Conservation (phyloP, 768 basidiomycete species). For the Paxillus rubicundulus region DNA sequence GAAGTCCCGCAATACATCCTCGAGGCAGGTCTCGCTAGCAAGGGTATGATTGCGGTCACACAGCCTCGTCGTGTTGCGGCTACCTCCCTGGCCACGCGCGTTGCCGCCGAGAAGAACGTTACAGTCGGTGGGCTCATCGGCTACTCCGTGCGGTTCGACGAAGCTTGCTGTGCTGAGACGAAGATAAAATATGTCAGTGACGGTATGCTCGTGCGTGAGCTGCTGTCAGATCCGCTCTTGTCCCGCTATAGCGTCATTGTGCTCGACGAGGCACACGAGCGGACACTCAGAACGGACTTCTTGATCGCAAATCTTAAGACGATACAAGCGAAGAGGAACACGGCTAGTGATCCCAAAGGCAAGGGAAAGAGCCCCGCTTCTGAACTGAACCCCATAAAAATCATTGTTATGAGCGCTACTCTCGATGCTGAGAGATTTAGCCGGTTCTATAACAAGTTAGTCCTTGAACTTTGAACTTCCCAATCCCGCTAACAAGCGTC, state of each 20-base stretch:
- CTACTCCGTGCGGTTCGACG: slow-evolving; percentile 96
- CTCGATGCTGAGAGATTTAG: slow-evolving; percentile 95
- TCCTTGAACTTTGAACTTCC: slow-evolving; percentile 5
- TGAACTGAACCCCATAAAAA: slow-evolving; percentile 68
- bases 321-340: slow-evolving; percentile 69
- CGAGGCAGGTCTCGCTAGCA: slow-evolving; percentile 70
- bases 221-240: slow-evolving; percentile 73
- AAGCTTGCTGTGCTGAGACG: slow-evolving; percentile 65
- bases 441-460: slow-evolving; percentile 80
- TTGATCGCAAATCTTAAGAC: slow-evolving; percentile 87
- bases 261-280: slow-evolving; percentile 97
- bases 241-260: slow-evolving; percentile 84
- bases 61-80: slow-evolving; percentile 96
- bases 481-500: slow-evolving; percentile 6
- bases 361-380: slow-evolving; percentile 37
- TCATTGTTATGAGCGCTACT: slow-evolving; percentile 97
- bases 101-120: slow-evolving; percentile 78
- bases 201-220: slow-evolving; percentile 95
- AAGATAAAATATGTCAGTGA: slow-evolving; percentile 96
- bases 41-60: slow-evolving; percentile 84
- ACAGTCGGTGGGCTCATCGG: slow-evolving; percentile 78
- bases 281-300: slow-evolving; percentile 91
- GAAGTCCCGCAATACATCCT: slow-evolving; percentile 96
- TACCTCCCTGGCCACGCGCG: slow-evolving; percentile 88
- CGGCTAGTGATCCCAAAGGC: slow-evolving; percentile 41